Evolutionary conservation across 2,329 filamentous ascomycete genomes (phyloP), one percentile per base, ranked within the genome.

Genomic region (Calonectria hawksworthii): DNA sequence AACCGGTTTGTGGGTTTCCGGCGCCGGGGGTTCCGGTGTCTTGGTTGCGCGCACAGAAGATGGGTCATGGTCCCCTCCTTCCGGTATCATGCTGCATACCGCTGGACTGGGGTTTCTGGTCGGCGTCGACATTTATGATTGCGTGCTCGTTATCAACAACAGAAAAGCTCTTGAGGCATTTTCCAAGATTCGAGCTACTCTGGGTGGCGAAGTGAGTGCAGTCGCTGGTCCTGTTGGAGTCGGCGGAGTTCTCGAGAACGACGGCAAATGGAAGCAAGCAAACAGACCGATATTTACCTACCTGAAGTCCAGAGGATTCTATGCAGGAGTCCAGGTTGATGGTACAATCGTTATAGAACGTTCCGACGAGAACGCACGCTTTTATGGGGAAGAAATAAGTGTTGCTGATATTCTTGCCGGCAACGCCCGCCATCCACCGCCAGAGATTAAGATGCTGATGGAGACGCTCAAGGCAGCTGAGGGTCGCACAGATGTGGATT

Each of bases 121-220:
- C 0, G 95, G 95, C 10, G 91, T 96, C 2, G 95, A 98, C 83
- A 95, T 97, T 34, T 97, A 97, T 85, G 95, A 98, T 83, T 96
- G 94, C 77, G 94, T 98, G 5, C 90, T 96, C 13, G 93, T 98
- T 13, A 95, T 98, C 82, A 97, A 97, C 85, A 94, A 92, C 1
- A 89, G 91, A 32, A 90, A 94, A 77, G 95, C 95, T 0, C 87
- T 98, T 56, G 91, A 94, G 32, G 93, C 94, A 0, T 97, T 97
- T 83, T 94, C 93, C 63, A 92, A 91, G 75, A 88, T 95, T 7
- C 90, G 95, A 41, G 92, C 94, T 72, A 96, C 94, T 0, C 85
- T 98, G 0, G 95, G 95, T 8, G 93, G 93, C 28, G 95, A 96
- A 82, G 87, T 97, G 28, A 94, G 93, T 76, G 94, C 94, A 6